Base-by-base conservation (phyloP, 2,329 filamentous ascomycete genomes). In the Fusarium haematococcum region DNA sequence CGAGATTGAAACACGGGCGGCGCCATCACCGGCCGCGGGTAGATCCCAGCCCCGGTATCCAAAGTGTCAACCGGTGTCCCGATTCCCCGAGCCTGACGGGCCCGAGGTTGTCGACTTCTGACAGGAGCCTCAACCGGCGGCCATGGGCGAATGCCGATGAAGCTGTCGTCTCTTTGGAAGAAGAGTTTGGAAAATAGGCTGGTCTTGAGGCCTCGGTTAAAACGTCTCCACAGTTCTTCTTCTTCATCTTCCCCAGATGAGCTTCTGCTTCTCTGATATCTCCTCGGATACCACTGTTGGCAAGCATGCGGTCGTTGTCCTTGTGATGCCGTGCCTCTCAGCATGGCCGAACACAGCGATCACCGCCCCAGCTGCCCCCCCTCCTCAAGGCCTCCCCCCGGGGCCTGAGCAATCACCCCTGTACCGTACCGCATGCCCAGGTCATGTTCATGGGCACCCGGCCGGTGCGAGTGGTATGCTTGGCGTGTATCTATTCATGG, bases 1-100 rank as follows among this genome's bases (percentile, higher is more conserved):
- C 25, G 61, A 63, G 45, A 63, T 54, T 56, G 61, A 63, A 43
- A 63, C 48, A 41, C 25, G 48, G 48, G 61, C 61, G 61, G 61
- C 59, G 59, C 59, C 59, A 37, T 62, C 30, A 18, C 23, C 25
- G 39, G 59, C 59, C 25, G 35, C 61, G 48, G 61, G 61, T 63
- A 63, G 61, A 63, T 63, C 61, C 61, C 48, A 63, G 35, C 60
- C 25, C 54, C 32, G 35, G 9, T 16, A 48, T 41, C 61, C 11
- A 37, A 63, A 27, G 41, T 54, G 61, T 16, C 48, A 63, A 39
- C 60, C 23, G 60, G 60, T 35, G 45, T 39, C 45, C 45, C 60
- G 45, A 39, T 39, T 39, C 32, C 37, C 33, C 32, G 33, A 63
- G 7, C 20, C 16, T 27, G 43, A 37, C 45, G 33, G 45, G 13